A percentile compares a stretch with the other conserved stretches of the same genome.
Evolutionary conservation across 2,329 filamentous ascomycete genomes (phyloP).

Genomic region (Fusarium xylarioides): DNA sequence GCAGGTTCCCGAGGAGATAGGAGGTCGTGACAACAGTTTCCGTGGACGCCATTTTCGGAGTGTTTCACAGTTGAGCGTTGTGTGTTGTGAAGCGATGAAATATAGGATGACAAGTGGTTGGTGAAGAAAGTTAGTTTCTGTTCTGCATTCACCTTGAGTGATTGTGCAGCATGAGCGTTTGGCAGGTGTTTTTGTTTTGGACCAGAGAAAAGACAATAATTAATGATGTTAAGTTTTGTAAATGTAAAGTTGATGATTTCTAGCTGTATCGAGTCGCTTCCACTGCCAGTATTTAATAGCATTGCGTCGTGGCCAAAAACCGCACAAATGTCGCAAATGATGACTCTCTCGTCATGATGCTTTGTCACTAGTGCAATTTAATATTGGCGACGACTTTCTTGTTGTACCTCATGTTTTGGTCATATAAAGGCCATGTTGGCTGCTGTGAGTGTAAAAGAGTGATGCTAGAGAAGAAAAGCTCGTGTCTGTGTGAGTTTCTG

Average conservation of each 20-base stretch:
- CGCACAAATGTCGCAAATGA: constrained; percentile 50
- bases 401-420: background rate
- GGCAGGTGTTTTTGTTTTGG: background rate
- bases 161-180: background rate
- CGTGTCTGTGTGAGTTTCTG: background rate
- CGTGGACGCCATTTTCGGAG: constrained; percentile 41
- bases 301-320: constrained; percentile 41
- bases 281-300: constrained; percentile 23
- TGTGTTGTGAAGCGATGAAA: background rate
- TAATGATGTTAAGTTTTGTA: background rate
- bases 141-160: background rate
- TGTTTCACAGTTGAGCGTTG: background rate
- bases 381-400: background rate
- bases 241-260: constrained; percentile 2
- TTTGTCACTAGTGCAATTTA: constrained; percentile 27
- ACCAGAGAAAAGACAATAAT: background rate
- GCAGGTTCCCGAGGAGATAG: constrained; percentile 77
- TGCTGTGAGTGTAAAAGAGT: too few species aligned
- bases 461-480: background rate
- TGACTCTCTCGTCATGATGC: constrained; percentile 25
- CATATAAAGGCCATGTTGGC: background rate
- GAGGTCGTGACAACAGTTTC: constrained; percentile 59
- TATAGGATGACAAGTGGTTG: background rate
- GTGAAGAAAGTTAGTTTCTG: constrained; percentile 11
- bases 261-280: constrained; percentile 16